Evolutionary conservation across 2,329 filamentous ascomycete species (phyloP).

Genomic region (Chalaropsis ovoidea): DNA sequence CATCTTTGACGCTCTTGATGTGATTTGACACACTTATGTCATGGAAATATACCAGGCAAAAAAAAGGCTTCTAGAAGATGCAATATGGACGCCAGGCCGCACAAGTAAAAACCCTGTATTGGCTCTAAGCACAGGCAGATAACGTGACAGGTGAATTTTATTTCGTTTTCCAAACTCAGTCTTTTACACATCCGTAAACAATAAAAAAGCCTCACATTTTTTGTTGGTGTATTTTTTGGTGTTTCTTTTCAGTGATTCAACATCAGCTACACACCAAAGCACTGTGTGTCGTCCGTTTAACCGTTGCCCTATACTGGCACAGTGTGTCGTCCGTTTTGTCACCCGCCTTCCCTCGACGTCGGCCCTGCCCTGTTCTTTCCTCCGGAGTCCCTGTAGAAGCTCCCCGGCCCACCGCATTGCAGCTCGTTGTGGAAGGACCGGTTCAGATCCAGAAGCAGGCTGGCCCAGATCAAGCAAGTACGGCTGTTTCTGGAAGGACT

Average conservation of each 20-base stretch:
- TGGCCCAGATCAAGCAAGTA: not conserved
- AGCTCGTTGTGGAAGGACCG: slow-evolving; percentile 4
- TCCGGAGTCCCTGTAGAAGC: not conserved
- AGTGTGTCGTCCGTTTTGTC: not conserved
- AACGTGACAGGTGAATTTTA: not conserved
- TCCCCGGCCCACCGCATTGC: slow-evolving; percentile 1
- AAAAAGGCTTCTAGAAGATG: not conserved
- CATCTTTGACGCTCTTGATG: not conserved
- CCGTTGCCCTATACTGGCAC: not conserved
- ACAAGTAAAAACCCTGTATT: not conserved
- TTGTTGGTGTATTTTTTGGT: too few species aligned
- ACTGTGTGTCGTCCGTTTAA: too few species aligned
- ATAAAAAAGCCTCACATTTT: slow-evolving; percentile 5
- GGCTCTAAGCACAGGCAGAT: not conserved
- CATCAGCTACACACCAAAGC: not conserved
- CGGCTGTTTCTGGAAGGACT: not conserved
- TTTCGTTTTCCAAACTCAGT: not conserved
- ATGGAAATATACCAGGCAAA: too few species aligned
- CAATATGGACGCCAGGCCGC: not conserved
- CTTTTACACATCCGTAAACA: not conserved
- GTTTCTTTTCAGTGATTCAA: slow-evolving; percentile 14
- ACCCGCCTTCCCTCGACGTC: not conserved
- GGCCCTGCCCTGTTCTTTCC: slow-evolving; percentile 2
- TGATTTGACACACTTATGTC: not conserved
- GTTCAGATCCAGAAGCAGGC: not conserved